Conservation (phyloP, 805 yeast species). For the Yarrowia sp. region DNA sequence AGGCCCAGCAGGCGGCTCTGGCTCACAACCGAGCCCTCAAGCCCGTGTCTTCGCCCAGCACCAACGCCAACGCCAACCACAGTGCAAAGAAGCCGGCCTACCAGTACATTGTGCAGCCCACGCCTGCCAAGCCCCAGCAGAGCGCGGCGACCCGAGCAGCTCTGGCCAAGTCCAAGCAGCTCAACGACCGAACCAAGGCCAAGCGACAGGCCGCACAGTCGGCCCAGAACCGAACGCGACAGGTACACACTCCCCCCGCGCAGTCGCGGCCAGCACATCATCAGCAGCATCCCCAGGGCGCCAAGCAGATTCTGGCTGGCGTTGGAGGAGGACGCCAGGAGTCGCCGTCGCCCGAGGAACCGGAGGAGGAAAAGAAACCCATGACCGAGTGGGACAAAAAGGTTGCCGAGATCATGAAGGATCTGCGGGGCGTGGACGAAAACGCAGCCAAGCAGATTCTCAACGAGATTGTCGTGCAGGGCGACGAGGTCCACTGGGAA, state of each 20-base stretch:
- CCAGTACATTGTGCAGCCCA: slow-evolving; percentile 33
- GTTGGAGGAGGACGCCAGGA: not conserved
- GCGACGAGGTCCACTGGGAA: slow-evolving; percentile 93
- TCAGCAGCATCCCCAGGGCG: slow-evolving; percentile 10
- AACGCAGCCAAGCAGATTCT: slow-evolving; percentile 81
- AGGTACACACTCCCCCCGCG: slow-evolving; percentile 20
- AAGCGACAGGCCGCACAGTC: slow-evolving; percentile 33
- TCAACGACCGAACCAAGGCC: slow-evolving; percentile 37
- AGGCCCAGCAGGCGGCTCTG: slow-evolving; percentile 31
- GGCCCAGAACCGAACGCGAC: slow-evolving; percentile 30
- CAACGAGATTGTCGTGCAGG: slow-evolving; percentile 85
- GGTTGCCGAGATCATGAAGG: slow-evolving; percentile 49
- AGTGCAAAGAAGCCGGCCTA: slow-evolving; percentile 31
- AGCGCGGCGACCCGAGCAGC: slow-evolving; percentile 37
- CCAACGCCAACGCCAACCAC: slow-evolving; percentile 28
- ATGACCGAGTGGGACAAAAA: slow-evolving; percentile 49
- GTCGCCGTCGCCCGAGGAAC: slow-evolving; percentile 17
- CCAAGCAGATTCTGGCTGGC: slow-evolving; percentile 11
- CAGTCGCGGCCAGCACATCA: slow-evolving; percentile 16
- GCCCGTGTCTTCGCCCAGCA: slow-evolving; percentile 24
- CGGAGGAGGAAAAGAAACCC: slow-evolving; percentile 37
- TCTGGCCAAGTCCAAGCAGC: slow-evolving; percentile 31
- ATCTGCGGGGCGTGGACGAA: slow-evolving; percentile 73
- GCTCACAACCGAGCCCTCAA: slow-evolving; percentile 34
- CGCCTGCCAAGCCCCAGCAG: slow-evolving; percentile 31